Conservation (phyloP, 1,284 basidiomycete genomes). For the Cryptococcus sp. region DNA sequence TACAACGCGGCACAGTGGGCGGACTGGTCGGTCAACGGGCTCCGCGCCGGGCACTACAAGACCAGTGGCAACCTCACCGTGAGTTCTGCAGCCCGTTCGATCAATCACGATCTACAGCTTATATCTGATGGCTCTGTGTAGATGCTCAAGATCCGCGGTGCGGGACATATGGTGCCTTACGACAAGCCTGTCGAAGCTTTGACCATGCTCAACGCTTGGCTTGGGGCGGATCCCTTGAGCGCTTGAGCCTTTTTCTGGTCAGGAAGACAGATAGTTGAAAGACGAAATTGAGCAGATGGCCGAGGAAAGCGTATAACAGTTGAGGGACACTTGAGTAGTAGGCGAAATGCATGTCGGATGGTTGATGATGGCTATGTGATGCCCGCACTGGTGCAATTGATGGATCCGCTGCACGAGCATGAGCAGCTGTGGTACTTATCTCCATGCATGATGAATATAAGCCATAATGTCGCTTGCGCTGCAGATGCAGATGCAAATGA, state of each 20-base stretch:
- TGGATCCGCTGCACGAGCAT: no score
- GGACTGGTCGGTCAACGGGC: constrained; percentile 58
- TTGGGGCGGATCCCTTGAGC: constrained; percentile 26
- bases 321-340: no score
- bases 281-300: no score
- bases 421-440: no score
- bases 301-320: no score
- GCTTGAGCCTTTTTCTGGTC: not conserved
- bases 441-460: no score
- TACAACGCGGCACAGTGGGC: constrained; percentile 55
- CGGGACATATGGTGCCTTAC: constrained; percentile 55
- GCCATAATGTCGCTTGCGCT: no score
- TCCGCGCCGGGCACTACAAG: constrained; percentile 61
- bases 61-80: constrained; percentile 65
- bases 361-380: no score
- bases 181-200: constrained; percentile 53
- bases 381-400: no score
- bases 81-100: constrained; percentile 37
- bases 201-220: constrained; percentile 51
- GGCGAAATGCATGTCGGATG: no score
- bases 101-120: not conserved
- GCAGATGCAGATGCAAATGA: not conserved
- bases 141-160: constrained; percentile 43
- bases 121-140: constrained; percentile 6
- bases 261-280: not conserved